phyloP scores from a whole-genome alignment of 2,329 filamentous ascomycete genomes.

The Aspergillus awamori region DNA sequence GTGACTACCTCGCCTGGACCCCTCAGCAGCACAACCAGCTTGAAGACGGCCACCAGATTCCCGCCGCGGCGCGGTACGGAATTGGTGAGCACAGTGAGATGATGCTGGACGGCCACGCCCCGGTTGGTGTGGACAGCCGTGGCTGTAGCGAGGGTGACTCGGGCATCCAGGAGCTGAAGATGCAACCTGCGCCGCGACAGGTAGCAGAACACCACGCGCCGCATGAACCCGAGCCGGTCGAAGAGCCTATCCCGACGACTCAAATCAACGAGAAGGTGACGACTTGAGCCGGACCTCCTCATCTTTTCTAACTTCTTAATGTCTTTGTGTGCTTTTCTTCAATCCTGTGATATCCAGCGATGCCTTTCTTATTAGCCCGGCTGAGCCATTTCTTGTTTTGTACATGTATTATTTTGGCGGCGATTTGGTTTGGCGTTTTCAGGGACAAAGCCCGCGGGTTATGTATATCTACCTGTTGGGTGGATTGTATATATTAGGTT shows the following conservation, averaged over 20 bases:
- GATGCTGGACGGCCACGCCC: conserved; percentile 59
- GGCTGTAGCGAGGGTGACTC: conserved; percentile 35
- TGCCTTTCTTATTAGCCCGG: conserved; percentile 25
- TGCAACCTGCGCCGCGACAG: conserved; percentile 32
- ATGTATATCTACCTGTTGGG: conserved; percentile 11
- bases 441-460: conserved; percentile 3
- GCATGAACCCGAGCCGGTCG: conserved; percentile 17
- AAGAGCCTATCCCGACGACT: conserved; percentile 17
- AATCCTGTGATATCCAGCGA: conserved; percentile 31
- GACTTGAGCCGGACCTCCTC: not conserved
- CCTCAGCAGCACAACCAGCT: conserved; percentile 48
- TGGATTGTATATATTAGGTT: conserved; percentile 20
- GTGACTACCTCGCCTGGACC: conserved; percentile 56
- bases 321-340: conserved; percentile 15
- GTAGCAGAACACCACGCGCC: conserved; percentile 30
- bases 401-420: conserved; percentile 19
- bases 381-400: conserved; percentile 22
- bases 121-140: conserved; percentile 33
- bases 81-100: conserved; percentile 63
- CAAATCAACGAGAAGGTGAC: conserved; percentile 29
- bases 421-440: conserved; percentile 3
- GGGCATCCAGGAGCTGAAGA: conserved; percentile 36
- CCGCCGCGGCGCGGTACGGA: conserved; percentile 62
- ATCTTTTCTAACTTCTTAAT: conserved; percentile 8
- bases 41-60: conserved; percentile 56